These are phyloP conservation scores for Meyerozyma athensensis DNA, from an alignment of 1,139 yeast genomes.

Conservation along the genomic window DNA sequence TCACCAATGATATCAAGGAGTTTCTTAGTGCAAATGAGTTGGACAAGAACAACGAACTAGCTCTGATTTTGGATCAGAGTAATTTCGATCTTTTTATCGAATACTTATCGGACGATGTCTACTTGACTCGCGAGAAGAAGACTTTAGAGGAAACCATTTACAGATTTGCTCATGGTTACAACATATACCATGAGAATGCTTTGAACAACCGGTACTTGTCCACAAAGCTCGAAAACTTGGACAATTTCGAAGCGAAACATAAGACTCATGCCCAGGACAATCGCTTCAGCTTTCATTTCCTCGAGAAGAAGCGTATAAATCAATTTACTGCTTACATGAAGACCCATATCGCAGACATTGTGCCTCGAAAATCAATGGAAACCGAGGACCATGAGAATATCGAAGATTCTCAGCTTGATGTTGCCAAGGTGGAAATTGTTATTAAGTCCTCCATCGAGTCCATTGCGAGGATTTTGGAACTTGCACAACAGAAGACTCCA, in stretches of 20 bases:
- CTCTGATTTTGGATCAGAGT: constrained; percentile 63
- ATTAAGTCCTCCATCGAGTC: constrained; percentile 75
- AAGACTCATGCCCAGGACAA: constrained; percentile 16
- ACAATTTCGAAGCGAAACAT: constrained; percentile 15
- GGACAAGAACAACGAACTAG: constrained; percentile 42
- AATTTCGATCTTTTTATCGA: constrained; percentile 70
- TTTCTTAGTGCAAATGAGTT: constrained; percentile 45
- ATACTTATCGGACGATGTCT: constrained; percentile 61
- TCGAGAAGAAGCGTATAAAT: constrained; percentile 37
- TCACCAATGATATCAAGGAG: constrained; percentile 63
- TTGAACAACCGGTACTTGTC: constrained; percentile 44
- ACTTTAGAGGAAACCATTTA: constrained; percentile 61
- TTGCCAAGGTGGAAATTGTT: constrained; percentile 55
- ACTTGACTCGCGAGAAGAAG: constrained; percentile 70
- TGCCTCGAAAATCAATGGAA: constrained; percentile 20
- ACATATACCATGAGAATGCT: constrained; percentile 47
- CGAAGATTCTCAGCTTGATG: constrained; percentile 30
- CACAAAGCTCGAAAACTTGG: constrained; percentile 36
- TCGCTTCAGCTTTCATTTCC: constrained; percentile 30
- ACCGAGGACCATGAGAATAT: constrained; percentile 20
- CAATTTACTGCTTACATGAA: constrained; percentile 41
- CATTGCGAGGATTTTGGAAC: constrained; percentile 70
- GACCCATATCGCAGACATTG: constrained; percentile 26
- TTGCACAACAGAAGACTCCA: constrained; percentile 60
- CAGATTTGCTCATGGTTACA: constrained; percentile 46